These are phyloP conservation scores for Ustilago tritici DNA, from an alignment of 1,284 basidiomycete genomes.

Conservation along the genomic window DNA sequence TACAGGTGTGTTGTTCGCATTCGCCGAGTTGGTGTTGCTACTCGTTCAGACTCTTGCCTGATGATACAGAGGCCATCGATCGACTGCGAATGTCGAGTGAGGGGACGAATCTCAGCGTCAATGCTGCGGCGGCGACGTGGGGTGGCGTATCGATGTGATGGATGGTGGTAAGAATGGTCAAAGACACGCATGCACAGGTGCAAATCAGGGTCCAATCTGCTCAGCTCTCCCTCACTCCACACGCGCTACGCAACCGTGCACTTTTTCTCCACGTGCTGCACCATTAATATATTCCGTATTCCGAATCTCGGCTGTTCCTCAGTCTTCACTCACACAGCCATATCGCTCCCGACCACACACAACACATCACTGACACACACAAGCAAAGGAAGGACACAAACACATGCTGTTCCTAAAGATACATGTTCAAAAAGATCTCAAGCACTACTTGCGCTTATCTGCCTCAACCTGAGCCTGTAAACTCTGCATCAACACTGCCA, in stretches of 20 bases:
- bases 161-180: neutral
- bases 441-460: constrained; percentile 26
- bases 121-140: too few species aligned
- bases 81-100: too few species aligned
- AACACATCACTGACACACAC: neutral
- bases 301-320: constrained; percentile 1
- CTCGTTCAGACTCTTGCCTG: neutral
- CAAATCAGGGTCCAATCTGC: constrained; percentile 11
- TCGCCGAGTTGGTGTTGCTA: neutral
- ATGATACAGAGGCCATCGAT: too few species aligned
- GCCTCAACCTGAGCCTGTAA: constrained; percentile 58
- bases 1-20: neutral
- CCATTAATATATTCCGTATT: neutral
- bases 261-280: neutral
- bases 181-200: neutral
- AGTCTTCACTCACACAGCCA: neutral
- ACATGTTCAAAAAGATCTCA: neutral
- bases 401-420: neutral
- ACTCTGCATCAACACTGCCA: constrained; percentile 65
- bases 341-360: neutral
- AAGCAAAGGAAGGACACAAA: neutral
- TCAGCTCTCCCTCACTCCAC: neutral
- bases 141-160: neutral
- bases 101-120: too few species aligned
- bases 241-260: constrained; percentile 17